Conservation (phyloP, 2,329 filamentous ascomycete species). For the Ceratocystis ficicola region DNA sequence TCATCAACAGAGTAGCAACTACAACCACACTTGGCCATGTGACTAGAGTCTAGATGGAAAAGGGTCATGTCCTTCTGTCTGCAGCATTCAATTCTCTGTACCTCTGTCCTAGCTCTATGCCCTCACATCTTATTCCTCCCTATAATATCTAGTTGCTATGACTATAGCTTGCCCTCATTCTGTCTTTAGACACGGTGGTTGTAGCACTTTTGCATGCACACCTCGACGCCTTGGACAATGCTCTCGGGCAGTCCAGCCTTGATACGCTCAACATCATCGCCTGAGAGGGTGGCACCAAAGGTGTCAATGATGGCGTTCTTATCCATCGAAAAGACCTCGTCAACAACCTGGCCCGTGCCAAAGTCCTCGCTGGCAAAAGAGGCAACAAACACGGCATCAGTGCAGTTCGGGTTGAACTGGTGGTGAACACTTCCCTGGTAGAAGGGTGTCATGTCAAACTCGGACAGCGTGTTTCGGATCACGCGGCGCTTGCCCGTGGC, state of each 20-base stretch:
- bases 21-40: neutral
- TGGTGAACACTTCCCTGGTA: slow-evolving; percentile 44
- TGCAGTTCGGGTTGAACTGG: slow-evolving; percentile 45
- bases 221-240: slow-evolving; percentile 41
- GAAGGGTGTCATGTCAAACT: slow-evolving; percentile 42
- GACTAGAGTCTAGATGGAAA: neutral
- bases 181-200: neutral
- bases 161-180: neutral
- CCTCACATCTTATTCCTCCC: neutral
- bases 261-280: slow-evolving; percentile 37
- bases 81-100: neutral
- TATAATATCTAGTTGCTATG: neutral
- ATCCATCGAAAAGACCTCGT: slow-evolving; percentile 39
- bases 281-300: slow-evolving; percentile 36
- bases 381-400: slow-evolving; percentile 39
- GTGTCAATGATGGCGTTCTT: slow-evolving; percentile 37
- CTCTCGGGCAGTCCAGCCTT: slow-evolving; percentile 33
- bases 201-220: slow-evolving; percentile 40
- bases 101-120: neutral
- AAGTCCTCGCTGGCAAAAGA: slow-evolving; percentile 40
- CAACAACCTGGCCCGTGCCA: slow-evolving; percentile 39
- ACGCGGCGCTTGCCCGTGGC: slow-evolving; percentile 31
- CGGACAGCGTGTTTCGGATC: slow-evolving; percentile 33
- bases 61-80: neutral
- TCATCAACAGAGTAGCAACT: neutral